Evolutionary conservation across 352 stramenopile genomes (phyloP).

Genomic region (Phytophthora boehmeriae): DNA sequence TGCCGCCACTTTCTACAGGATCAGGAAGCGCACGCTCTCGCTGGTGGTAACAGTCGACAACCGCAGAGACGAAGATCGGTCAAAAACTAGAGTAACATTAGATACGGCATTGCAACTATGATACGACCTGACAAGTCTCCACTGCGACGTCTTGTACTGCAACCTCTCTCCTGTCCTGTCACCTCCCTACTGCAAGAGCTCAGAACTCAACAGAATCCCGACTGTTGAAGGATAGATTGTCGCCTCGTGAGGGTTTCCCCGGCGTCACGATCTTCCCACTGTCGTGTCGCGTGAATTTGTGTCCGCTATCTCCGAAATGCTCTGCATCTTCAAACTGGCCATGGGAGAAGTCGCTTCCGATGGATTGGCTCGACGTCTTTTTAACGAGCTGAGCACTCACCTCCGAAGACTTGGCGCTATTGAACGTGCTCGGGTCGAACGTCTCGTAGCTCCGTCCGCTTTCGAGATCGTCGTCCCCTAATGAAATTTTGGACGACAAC

Average conservation of each 20-base stretch:
- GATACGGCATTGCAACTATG: slow-evolving; percentile 34
- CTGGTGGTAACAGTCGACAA: slow-evolving; percentile 37
- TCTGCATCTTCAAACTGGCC: slow-evolving; percentile 61
- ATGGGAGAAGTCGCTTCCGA: slow-evolving; percentile 37
- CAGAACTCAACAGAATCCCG: slow-evolving; percentile 69
- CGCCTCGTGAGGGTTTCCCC: slow-evolving; percentile 9
- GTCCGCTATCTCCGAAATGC: slow-evolving; percentile 8
- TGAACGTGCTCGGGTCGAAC: slow-evolving; percentile 47
- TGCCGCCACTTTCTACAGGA: slow-evolving; percentile 34
- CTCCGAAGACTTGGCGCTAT: slow-evolving; percentile 40
- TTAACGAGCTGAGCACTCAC: slow-evolving; percentile 12
- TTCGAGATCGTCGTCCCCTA: slow-evolving; percentile 16
- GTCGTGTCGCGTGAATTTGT: slow-evolving; percentile 14
- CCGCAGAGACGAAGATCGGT: slow-evolving; percentile 4
- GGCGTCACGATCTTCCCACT: slow-evolving; percentile 15
- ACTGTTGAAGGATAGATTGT: slow-evolving; percentile 30
- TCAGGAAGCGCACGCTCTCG: slow-evolving; percentile 22
- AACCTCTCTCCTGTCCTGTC: slow-evolving; percentile 5
- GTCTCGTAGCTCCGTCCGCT: slow-evolving; percentile 27
- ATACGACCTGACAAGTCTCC: slow-evolving; percentile 25
- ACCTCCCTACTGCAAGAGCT: slow-evolving; percentile 14
- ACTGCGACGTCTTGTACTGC: slow-evolving; percentile 4
- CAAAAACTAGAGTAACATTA: slow-evolving; percentile 43
- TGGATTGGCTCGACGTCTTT: slow-evolving; percentile 27
- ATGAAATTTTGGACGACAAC: slow-evolving; percentile 24